Evolutionary conservation across 495 filamentous ascomycete genomes (phyloP).

Genomic region (Xylaria palmicola): DNA sequence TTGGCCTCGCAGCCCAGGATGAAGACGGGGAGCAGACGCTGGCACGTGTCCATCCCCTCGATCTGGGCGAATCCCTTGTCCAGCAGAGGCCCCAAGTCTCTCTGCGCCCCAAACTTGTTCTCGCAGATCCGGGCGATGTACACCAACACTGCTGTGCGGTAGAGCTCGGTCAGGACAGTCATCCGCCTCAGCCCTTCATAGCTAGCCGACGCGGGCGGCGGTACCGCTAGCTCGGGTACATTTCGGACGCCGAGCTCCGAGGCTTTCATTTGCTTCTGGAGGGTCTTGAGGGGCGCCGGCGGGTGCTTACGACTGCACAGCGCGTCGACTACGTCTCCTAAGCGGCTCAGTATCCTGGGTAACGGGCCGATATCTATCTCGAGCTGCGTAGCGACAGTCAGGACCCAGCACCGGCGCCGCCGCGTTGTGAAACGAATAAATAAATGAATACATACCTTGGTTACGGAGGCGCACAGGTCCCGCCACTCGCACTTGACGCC

Average conservation of each 20-base stretch:
- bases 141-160: constrained; percentile 31
- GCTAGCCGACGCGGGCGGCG: background rate
- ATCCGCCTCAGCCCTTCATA: background rate
- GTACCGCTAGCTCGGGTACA: constrained; percentile 12
- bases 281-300: background rate
- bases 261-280: constrained; percentile 10
- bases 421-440: background rate
- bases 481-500: constrained; percentile 1
- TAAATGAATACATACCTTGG: background rate
- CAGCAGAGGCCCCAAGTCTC: constrained; percentile 21
- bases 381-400: background rate
- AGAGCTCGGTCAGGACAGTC: constrained; percentile 26
- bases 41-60: constrained; percentile 22
- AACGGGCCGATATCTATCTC: background rate
- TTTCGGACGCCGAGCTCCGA: constrained; percentile 22
- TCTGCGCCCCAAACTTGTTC: constrained; percentile 19
- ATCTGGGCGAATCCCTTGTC: constrained; percentile 26
- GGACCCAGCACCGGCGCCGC: too few relatives aligned
- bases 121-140: constrained; percentile 32
- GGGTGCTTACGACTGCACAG: background rate
- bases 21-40: constrained; percentile 38
- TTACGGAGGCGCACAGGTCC: constrained; percentile 1
- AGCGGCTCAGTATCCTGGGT: background rate
- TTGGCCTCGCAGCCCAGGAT: constrained; percentile 41
- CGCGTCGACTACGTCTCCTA: background rate